Evolutionary conservation across 2,329 filamentous ascomycete genomes (phyloP), one percentile per base, ranked within the genome.

Genomic region (Fusarium guadeloupense): DNA sequence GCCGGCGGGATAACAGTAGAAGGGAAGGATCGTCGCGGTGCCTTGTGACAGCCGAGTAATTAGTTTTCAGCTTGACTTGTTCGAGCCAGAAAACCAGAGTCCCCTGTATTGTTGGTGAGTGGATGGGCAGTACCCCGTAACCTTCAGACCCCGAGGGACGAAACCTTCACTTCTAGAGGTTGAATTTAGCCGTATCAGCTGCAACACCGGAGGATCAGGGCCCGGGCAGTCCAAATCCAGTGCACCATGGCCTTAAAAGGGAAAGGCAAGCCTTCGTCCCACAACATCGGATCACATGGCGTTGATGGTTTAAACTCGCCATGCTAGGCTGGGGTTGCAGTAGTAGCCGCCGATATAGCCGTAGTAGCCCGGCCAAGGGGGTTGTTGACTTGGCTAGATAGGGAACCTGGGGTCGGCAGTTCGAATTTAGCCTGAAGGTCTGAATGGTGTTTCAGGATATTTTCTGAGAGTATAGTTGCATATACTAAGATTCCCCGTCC

Each of bases 391-490:
- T 59, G 20, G 59, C 40, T 37, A 44, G 30, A 12, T 16, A 62
- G 33, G 58, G 51, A 35, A 23, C 10, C 14, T 26, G 35, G 35
- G 46, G 55, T 21, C 30, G 25, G n/a, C 10, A 34, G 48, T 63
- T 64, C 54, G 59, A 34, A 42, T 63, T 64, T 47, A 64, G 59
- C 53, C 59, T 63, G 58, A 64, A 46, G 34, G 17, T 12, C 31
- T 39, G 35, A 20, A 35, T 31, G 19, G 20, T 25, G 59, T 60
- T 63, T 63, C 59, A 63, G 37, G 41, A 33, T 10, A 42, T 52
- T 41, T 25, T 33, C 30, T 31, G 33, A 28, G 31, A 39, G 21
- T 13, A n/a, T 14, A 50, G 38, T 38, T 38, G 7, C 13, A 12
- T 43, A 57, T 58, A 58, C 33, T 20, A 34, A 19, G 12, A 13